A percentile compares a stretch with the other conserved stretches of the same genome.
These are phyloP conservation scores for Gautieria morchelliformis DNA, from an alignment of 768 basidiomycete genomes.

Conservation along the genomic window DNA sequence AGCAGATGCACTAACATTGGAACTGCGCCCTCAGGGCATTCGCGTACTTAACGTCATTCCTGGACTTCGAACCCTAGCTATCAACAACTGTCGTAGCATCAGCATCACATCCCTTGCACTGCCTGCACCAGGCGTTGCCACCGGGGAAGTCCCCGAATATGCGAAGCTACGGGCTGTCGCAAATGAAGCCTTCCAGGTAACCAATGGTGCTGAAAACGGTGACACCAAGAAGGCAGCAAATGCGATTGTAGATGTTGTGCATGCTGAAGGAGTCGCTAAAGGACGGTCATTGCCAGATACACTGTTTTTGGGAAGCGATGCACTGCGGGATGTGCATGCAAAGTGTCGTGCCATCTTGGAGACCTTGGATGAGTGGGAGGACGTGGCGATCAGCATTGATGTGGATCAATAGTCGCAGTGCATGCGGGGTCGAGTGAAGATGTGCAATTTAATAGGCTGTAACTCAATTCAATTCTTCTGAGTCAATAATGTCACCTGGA, in stretches of 20 bases:
- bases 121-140: background rate
- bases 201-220: conserved; percentile 16
- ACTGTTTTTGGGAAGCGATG: conserved; percentile 21
- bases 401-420: background rate
- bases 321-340: conserved; percentile 32
- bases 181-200: background rate
- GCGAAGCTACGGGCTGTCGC: background rate
- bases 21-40: conserved; percentile 46
- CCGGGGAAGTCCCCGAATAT: conserved; percentile 2
- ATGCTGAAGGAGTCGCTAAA: conserved; percentile 16
- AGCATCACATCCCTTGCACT: background rate
- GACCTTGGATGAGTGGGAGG: conserved; percentile 26
- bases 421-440: background rate
- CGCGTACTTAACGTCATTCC: conserved; percentile 49
- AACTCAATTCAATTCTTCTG: too few relatives aligned
- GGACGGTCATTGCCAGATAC: conserved; percentile 18
- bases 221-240: conserved; percentile 20
- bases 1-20: conserved; percentile 42
- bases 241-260: conserved; percentile 18
- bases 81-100: conserved; percentile 27
- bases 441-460: too few relatives aligned
- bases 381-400: conserved; percentile 14
- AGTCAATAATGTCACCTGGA: too few relatives aligned
- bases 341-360: conserved; percentile 29
- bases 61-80: conserved; percentile 52